These are phyloP conservation scores for Wickerhamiella slavikovae DNA, from an alignment of 805 yeast species.

Conservation along the genomic window DNA sequence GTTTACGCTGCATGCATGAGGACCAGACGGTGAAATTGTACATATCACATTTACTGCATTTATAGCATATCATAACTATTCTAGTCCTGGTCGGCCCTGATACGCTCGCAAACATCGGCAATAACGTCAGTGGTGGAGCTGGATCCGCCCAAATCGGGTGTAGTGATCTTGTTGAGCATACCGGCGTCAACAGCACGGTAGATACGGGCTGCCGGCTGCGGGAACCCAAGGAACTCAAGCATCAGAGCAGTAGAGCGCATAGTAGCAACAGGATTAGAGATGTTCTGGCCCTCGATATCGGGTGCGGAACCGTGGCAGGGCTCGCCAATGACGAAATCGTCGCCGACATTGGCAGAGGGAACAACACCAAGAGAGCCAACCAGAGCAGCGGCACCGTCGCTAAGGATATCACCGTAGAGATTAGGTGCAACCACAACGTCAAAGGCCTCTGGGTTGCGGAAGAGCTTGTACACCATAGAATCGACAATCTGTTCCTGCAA, in stretches of 20 bases:
- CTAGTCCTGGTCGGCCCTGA: too few relatives aligned
- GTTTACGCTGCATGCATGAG: too few relatives aligned
- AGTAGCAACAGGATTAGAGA: constrained; percentile 84
- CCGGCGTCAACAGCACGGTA: constrained; percentile 90
- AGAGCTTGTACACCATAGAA: constrained; percentile 97
- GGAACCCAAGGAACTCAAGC: constrained; percentile 90
- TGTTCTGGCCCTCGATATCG: constrained; percentile 89
- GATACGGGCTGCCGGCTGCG: constrained; percentile 76
- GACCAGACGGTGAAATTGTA: too few relatives aligned
- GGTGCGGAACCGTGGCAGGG: constrained; percentile 99
- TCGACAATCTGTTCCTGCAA: constrained; percentile 95
- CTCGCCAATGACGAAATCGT: constrained; percentile 89
- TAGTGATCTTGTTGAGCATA: constrained; percentile 55
- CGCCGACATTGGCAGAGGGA: constrained; percentile 96
- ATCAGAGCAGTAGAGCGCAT: constrained; percentile 92
- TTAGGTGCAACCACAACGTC: constrained; percentile 98
- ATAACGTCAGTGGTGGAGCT: constrained; percentile 74
- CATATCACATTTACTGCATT: too few relatives aligned
- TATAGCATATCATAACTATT: too few relatives aligned
- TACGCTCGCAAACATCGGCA: constrained; percentile 49
- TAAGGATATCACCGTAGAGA: constrained; percentile 88
- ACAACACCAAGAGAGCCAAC: constrained; percentile 97
- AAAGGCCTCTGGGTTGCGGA: constrained; percentile 92
- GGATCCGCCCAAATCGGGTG: constrained; percentile 92
- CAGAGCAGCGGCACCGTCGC: constrained; percentile 96